Base-by-base conservation (phyloP, 345 rosid species). In the Erodium maritimum region DNA sequence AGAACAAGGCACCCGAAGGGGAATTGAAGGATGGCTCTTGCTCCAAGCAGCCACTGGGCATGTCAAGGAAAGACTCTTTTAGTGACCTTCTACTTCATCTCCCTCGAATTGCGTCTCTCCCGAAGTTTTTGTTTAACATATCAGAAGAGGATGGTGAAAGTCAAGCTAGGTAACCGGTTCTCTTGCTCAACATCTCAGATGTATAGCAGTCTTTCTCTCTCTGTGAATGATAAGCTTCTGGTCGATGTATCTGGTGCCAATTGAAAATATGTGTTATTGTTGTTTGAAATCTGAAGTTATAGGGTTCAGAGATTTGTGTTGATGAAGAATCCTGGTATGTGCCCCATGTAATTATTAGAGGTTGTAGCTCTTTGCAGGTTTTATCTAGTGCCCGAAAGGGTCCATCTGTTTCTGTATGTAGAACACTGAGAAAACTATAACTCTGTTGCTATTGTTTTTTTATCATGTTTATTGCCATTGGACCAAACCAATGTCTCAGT, bases 31-130 rank as follows among this genome's bases (percentile, higher is more conserved):
- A 72, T 59, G 80, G 73, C 64, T 74, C 85, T 25, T 65, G 84
- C 58, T 70, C 80, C 80, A 82, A 72, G 75, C 82, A 62, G 60
- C 65, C 73, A 12, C 60, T 74, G 16, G 93, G 91, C 61, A 94
- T 94, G 95, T 80, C 84, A 2, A 82, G 98, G 75, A 91, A 77
- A 75, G 98, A 91, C 66, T 91, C 98, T 0, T 85, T 81, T 52
- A 72, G 90, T 50, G 98, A 88, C 23, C 70, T 88, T 72, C 80
- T 93, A 64, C 82, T 86, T 60, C 90, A 88, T 65, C 96, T 88
- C 9, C 98, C 98, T 55, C 72, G 95, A 67, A 88, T 91, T 22
- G 70, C 96, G 17, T 91, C 98, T 64, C 84, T 88, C 25, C 96
- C 98, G 2, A 86, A 91, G 71, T 86, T 91, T 88, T 71, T 94